Base-by-base conservation (phyloP, 371 early-diverging fungal species). In the Dentiscutata heterogama region DNA sequence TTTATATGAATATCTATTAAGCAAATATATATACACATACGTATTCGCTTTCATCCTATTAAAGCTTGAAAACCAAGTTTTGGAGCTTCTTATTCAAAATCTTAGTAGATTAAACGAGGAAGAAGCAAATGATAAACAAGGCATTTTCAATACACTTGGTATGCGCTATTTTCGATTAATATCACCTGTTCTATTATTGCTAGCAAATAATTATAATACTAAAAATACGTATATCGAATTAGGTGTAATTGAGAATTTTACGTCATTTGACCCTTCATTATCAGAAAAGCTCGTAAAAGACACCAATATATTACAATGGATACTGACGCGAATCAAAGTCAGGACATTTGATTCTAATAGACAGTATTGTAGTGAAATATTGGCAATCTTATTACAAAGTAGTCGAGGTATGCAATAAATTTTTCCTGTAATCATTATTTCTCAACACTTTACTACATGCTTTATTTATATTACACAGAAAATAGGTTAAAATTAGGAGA, bases 171-270 rank as follows among this genome's bases (percentile, higher is more conserved):
- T 8, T 64, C 31, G 13, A 1, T 42, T 42, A 13, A 50, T 5
- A 42, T n/a, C 22, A 51, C 74, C 8, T 29, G 51, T n/a, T 56
- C 20, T 13, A 31, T 50, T 74, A 50, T 16, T 27, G 3, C 18
- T 53, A 58, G n/a, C 63, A 46, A 46, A 11, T 53, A 31, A 18
- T n/a, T 22, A 27, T 35, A 18, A 65, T 67, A 74, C 27, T 31
- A 35, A 27, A 22, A 71, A 58, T 82, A 63, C 42, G 46, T 39
- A 58, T 82, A 50, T 60, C 63, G n/a, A n/a, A 13, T 39, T 83
- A 90, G 94, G 91, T n/a, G 89, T 97, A 6, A 88, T 97, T 78
- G 99, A 98, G 81, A 97, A 96, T 85, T 83, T 97, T 14, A 89
- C 94, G 2, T 89, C 95, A 14, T 88, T 96, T 3, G 93, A 96